A percentile compares a stretch with the other conserved stretches of the same genome.
These are phyloP conservation scores for Boletellus deceptivus DNA, from an alignment of 1,284 basidiomycete species.

Conservation along the genomic window DNA sequence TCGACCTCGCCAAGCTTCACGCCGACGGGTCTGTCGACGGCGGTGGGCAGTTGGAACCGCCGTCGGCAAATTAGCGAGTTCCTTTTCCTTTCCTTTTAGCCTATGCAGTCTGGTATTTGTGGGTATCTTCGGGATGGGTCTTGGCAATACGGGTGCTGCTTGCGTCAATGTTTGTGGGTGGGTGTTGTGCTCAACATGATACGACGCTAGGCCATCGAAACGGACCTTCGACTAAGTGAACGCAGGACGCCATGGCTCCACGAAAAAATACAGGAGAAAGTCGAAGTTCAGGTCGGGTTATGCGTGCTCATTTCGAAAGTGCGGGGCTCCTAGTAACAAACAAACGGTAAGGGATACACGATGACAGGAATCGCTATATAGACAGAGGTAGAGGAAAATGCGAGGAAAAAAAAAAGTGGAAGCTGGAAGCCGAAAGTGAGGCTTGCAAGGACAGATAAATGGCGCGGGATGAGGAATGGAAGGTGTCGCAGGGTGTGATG, in stretches of 20 bases:
- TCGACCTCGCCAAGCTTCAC: constrained; percentile 20
- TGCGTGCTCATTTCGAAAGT: constrained; percentile 3
- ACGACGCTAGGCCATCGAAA: too few relatives aligned
- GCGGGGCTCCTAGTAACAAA: not conserved
- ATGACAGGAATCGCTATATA: constrained; percentile 13
- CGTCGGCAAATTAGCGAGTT: not conserved
- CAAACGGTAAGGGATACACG: constrained; percentile 21
- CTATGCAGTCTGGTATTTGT: not conserved
- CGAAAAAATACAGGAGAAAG: not conserved
- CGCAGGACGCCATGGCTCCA: not conserved
- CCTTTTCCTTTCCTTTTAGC: too few relatives aligned
- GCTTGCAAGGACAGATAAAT: not conserved
- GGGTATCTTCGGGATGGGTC: too few relatives aligned
- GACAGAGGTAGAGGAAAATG: not conserved
- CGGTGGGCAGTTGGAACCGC: constrained; percentile 21
- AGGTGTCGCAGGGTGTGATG: constrained; percentile 15
- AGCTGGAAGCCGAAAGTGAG: not conserved
- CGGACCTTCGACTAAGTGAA: too few relatives aligned
- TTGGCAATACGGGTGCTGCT: not conserved
- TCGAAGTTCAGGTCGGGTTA: not conserved
- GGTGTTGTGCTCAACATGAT: not conserved
- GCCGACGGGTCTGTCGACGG: constrained; percentile 22
- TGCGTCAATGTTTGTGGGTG: not conserved
- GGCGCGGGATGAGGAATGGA: not conserved
- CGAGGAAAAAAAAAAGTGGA: not conserved